Evolutionary conservation across 106 monocot species (phyloP).

Genomic region (Apostasia shenzhenica): DNA sequence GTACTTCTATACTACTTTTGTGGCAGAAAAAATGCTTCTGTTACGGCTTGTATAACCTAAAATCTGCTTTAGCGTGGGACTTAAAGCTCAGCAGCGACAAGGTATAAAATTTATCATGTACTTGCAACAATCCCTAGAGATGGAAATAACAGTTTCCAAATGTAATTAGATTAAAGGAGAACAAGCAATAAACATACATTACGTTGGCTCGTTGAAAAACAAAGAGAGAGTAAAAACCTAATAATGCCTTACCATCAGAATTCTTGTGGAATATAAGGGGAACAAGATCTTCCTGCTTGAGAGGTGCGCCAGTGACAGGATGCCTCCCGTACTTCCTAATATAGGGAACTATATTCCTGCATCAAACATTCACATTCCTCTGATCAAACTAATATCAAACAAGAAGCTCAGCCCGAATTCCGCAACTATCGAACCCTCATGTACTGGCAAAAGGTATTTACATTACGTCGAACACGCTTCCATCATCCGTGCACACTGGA

Average conservation of each 20-base stretch:
- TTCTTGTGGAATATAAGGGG: slow-evolving; percentile 29
- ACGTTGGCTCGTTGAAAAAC: neutral
- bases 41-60: neutral
- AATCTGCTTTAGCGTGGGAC: neutral
- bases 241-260: slow-evolving; percentile 12
- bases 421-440: neutral
- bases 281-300: slow-evolving; percentile 23
- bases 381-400: neutral
- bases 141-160: no score
- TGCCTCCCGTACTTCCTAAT: slow-evolving; percentile 23
- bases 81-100: neutral
- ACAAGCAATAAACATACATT: no score
- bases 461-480: slow-evolving; percentile 89
- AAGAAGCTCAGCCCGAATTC: neutral
- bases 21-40: neutral
- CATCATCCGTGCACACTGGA: slow-evolving; percentile 86
- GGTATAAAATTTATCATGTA: neutral
- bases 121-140: neutral
- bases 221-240: neutral
- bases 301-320: slow-evolving; percentile 15
- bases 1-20: no score
- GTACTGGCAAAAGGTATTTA: slow-evolving; percentile 15
- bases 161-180: no score
- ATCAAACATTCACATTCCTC: neutral
- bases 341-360: slow-evolving; percentile 25